These are phyloP conservation scores for Phoma sp. DNA, from an alignment of 2,329 filamentous ascomycete genomes.

Conservation along the genomic window DNA sequence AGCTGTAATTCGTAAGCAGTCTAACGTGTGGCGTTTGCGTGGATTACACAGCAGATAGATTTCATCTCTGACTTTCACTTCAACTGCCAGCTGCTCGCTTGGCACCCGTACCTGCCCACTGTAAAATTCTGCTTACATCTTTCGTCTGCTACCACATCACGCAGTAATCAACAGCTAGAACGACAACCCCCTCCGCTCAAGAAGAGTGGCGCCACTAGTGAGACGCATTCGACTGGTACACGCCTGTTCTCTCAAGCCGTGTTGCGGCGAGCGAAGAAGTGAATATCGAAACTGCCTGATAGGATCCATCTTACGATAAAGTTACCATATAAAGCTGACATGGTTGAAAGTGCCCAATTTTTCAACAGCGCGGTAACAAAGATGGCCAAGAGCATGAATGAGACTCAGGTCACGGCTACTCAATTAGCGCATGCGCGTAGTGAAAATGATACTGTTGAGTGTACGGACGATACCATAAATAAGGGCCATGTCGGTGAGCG, in stretches of 20 bases:
- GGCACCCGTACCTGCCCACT: neutral
- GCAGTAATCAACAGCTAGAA: too few species aligned
- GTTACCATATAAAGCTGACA: neutral
- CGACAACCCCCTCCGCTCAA: too few species aligned
- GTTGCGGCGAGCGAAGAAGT: neutral
- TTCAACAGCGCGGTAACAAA: too few species aligned
- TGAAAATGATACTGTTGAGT: neutral
- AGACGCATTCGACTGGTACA: neutral
- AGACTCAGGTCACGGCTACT: too few species aligned
- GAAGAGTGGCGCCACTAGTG: too few species aligned
- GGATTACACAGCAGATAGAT: neutral
- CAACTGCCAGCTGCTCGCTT: neutral
- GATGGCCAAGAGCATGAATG: too few species aligned
- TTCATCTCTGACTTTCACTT: neutral
- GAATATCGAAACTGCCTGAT: neutral
- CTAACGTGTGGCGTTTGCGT: neutral
- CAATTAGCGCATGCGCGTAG: too few species aligned
- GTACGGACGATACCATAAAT: neutral
- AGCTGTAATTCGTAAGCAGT: too few species aligned
- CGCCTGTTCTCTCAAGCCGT: neutral
- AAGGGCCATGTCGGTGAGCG: neutral
- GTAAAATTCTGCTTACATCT: neutral
- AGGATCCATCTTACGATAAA: neutral
- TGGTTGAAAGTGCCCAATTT: too few species aligned
- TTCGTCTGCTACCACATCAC: neutral